Percentiles rank a stretch among this genome's conserved stretches.
Evolutionary conservation across 169 alveolate species (phyloP).

Genomic region (Plasmodium reichenowi): DNA sequence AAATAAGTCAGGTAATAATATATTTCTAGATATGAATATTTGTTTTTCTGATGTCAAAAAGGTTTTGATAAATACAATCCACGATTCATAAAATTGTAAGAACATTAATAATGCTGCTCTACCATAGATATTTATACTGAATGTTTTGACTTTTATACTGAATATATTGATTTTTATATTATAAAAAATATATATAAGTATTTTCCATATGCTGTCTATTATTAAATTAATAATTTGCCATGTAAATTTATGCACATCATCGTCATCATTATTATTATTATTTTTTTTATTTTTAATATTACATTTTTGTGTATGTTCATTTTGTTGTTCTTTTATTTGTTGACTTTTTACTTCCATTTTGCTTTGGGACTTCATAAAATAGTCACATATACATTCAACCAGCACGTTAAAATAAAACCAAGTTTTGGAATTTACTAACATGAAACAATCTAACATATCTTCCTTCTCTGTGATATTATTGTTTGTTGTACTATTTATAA

Average conservation of each 20-base stretch:
- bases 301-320: too few relatives aligned
- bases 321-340: too few relatives aligned
- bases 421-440: slow-evolving; percentile 48
- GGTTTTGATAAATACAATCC: slow-evolving; percentile 43
- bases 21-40: neutral
- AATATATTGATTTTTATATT: slow-evolving; percentile 35
- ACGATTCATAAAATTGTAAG: slow-evolving; percentile 48
- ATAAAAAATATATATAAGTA: slow-evolving; percentile 47
- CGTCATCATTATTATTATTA: neutral
- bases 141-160: slow-evolving; percentile 26
- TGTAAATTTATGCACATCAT: neutral
- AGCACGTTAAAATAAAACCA: slow-evolving; percentile 56
- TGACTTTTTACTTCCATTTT: too few relatives aligned
- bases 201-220: slow-evolving; percentile 66
- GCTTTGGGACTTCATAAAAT: neutral
- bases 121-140: slow-evolving; percentile 19
- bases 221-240: slow-evolving; percentile 45
- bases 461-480: slow-evolving; percentile 15
- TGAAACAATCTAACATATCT: slow-evolving; percentile 47
- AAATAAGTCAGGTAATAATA: slow-evolving; percentile 61
- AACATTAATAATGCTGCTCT: slow-evolving; percentile 49
- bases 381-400: slow-evolving; percentile 38
- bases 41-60: neutral
- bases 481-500: slow-evolving; percentile 3
- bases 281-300: slow-evolving; percentile 3